Base-by-base conservation (phyloP, 2,329 filamentous ascomycete species). In the Aureobasidium sp. region DNA sequence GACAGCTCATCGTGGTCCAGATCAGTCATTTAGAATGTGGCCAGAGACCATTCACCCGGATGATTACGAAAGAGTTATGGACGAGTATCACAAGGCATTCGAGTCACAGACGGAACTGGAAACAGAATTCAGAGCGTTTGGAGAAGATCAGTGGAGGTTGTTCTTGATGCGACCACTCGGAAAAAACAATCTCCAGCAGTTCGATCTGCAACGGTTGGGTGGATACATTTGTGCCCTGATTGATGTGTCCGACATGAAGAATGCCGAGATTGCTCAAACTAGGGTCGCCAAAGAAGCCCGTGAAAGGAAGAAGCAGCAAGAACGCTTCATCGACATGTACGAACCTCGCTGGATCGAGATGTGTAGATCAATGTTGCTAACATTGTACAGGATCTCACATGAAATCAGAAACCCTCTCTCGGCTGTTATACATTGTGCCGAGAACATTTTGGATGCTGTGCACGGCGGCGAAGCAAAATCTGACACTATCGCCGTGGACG, bases 171-270 rank as follows among this genome's bases (percentile, higher is more conserved):
- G 77, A 11, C 81, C 81, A 4, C 71, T 83, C 1, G 78, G 75
- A 38, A 76, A 82, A 8, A 78, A 81, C 10, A 73, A 75, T 10
- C 59, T 77, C 18, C 65, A 74, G 47, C 73, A 77, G 47, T 70
- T 72, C 23, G 72, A 69, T 53, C 69, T 76, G 2, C 67, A 67
- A 7, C 69, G 74, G 27, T 77, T 80, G 29, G 79, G 80, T 9
- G 81, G 81, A 2, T 83, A 81, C 68, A 81, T 83, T 8, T 82
- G 80, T 67, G 80, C 79, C 25, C 75, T 84, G 13, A 79, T 83
- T 18, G 81, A 83, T 64, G 82, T 83, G 43, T 82, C 78, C 20
- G 77, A 79, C 20, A 81, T 82, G 66, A 83, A 83, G 66, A 75
- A 76, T 45, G 80, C 80, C 4, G 77, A 82, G 62, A 60, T 82